phyloP scores from a whole-genome alignment of 139 green algal species.

The Chlorella sp. region DNA sequence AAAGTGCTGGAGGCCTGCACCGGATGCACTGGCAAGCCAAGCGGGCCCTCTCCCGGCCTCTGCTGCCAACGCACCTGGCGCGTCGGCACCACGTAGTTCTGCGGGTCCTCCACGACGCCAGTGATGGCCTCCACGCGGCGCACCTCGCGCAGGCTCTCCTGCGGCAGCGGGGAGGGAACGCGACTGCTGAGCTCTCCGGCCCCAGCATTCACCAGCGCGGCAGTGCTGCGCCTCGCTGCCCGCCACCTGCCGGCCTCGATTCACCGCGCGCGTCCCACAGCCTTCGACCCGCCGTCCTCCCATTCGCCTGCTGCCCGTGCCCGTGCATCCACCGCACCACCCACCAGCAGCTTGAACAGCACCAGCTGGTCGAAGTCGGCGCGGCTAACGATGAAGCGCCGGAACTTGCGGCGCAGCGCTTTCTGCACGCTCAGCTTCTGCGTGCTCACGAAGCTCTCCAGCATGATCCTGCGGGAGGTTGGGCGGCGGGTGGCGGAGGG shows the following conservation, averaged over 20 bases:
- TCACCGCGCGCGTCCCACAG: too few relatives aligned
- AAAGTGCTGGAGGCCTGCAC: not conserved
- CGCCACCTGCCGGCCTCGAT: too few relatives aligned
- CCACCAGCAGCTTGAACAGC: constrained; percentile 65
- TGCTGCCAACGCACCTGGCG: too few relatives aligned
- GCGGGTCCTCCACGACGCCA: constrained; percentile 26
- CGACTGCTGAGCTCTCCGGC: not conserved
- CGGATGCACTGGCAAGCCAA: too few relatives aligned
- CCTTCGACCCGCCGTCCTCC: too few relatives aligned
- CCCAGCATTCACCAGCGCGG: not conserved
- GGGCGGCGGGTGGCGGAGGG: not conserved
- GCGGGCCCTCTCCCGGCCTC: too few relatives aligned
- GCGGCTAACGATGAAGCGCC: constrained; percentile 70
- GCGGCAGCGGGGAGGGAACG: not conserved
- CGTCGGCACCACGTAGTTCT: constrained; percentile 18
- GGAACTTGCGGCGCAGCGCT: constrained; percentile 79
- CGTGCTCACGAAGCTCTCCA: constrained; percentile 94
- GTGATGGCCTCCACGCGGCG: constrained; percentile 40
- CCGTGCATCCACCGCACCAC: too few relatives aligned
- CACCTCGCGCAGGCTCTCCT: constrained; percentile 65
- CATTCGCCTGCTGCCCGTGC: not conserved
- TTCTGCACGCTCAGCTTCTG: constrained; percentile 97
- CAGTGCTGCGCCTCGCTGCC: too few relatives aligned
- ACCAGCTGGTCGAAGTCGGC: constrained; percentile 93
- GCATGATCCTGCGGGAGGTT: constrained; percentile 76